A percentile compares a stretch with the other conserved stretches of the same genome.
These are phyloP conservation scores for Xanthoceras sorbifolium DNA, from an alignment of 345 rosid species.

Conservation along the genomic window DNA sequence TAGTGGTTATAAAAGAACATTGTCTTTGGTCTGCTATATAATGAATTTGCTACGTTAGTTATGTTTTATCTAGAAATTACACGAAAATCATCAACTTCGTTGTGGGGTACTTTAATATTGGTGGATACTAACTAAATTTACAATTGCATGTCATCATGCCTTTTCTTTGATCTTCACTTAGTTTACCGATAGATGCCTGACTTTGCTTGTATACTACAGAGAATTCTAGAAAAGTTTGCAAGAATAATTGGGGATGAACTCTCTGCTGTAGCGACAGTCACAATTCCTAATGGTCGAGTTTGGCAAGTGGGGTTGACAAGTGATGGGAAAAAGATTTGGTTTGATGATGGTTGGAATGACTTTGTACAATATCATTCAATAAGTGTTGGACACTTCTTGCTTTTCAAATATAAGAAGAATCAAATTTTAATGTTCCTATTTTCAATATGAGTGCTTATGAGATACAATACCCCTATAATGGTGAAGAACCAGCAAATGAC, in stretches of 20 bases:
- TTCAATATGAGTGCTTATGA: slow-evolving; percentile 41
- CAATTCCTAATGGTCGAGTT: slow-evolving; percentile 33
- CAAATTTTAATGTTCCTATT: slow-evolving; percentile 37
- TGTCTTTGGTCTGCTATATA: too few species aligned
- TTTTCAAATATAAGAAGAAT: slow-evolving; percentile 42
- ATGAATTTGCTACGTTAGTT: too few species aligned
- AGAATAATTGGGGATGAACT: slow-evolving; percentile 39
- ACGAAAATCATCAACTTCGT: too few species aligned
- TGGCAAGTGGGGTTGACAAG: slow-evolving; percentile 42
- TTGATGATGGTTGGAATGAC: slow-evolving; percentile 46
- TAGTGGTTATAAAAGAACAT: too few species aligned
- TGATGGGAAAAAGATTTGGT: slow-evolving; percentile 33
- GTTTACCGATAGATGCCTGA: neutral
- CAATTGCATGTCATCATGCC: neutral
- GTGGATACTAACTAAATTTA: too few species aligned
- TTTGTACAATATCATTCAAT: slow-evolving; percentile 42
- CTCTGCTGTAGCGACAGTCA: slow-evolving; percentile 32
- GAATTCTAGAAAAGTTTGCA: slow-evolving; percentile 40
- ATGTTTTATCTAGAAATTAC: too few species aligned
- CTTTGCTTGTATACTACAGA: slow-evolving; percentile 25
- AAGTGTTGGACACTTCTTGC: slow-evolving; percentile 30
- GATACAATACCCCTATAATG: slow-evolving; percentile 35
- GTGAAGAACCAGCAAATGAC: too few species aligned
- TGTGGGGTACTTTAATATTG: too few species aligned
- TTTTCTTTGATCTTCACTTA: neutral